phyloP scores from a whole-genome alignment of 257 asterid genomes.

The Orobanche coerulescens region DNA sequence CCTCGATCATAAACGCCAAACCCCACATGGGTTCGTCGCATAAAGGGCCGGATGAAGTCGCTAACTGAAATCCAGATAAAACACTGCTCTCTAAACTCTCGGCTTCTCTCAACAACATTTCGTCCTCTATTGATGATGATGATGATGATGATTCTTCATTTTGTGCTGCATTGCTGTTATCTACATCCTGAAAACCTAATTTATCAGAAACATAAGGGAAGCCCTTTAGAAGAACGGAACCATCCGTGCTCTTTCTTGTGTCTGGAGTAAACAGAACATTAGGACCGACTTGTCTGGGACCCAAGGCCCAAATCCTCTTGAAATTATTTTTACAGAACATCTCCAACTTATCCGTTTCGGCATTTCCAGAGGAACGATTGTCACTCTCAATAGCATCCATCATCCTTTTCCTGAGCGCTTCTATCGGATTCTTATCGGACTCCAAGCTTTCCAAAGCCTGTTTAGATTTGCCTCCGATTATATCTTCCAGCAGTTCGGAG shows the following conservation, averaged over 20 bases:
- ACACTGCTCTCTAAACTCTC: constrained; percentile 78
- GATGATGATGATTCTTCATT: constrained; percentile 31
- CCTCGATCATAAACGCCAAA: constrained; percentile 62
- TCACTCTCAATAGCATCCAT: constrained; percentile 67
- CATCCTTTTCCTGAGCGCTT: constrained; percentile 64
- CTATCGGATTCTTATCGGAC: constrained; percentile 60
- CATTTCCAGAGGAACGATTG: constrained; percentile 22
- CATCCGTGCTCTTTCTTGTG: constrained; percentile 29
- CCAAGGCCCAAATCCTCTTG: constrained; percentile 88
- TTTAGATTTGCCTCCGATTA: constrained; percentile 63
- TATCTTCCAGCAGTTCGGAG: constrained; percentile 65
- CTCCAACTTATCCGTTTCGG: constrained; percentile 48
- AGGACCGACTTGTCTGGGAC: constrained; percentile 87
- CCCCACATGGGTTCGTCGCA: constrained; percentile 99
- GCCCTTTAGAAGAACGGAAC: constrained; percentile 62
- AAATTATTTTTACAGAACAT: constrained; percentile 47
- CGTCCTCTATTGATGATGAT: constrained; percentile 20
- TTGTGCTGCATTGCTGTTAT: constrained; percentile 19
- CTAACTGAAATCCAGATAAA: constrained; percentile 86
- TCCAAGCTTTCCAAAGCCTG: constrained; percentile 59
- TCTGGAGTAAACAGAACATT: constrained; percentile 71
- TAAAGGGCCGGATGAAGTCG: constrained; percentile 86
- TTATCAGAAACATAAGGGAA: constrained; percentile 56
- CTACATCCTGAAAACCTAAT: constrained; percentile 46
- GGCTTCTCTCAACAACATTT: constrained; percentile 45